Conservation (phyloP, 139 green algal genomes). For the Asterochloris sp. region DNA sequence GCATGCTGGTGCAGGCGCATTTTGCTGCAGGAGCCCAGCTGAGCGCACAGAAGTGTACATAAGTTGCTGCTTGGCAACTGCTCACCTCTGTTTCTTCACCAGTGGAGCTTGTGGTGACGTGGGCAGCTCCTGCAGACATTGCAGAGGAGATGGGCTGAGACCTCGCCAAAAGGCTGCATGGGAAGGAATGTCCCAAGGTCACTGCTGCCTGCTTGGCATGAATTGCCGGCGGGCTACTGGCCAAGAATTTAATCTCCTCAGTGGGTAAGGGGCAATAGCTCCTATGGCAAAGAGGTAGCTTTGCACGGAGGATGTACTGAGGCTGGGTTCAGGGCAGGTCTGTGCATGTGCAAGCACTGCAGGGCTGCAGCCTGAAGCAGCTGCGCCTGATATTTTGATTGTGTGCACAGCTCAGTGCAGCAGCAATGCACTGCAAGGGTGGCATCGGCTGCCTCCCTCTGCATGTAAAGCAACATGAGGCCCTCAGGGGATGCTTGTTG, state of each 20-base stretch:
- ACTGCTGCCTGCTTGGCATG: slow-evolving; percentile 8
- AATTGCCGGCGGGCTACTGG: slow-evolving; percentile 5
- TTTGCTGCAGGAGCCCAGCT: background rate
- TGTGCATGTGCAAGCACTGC: too few species aligned
- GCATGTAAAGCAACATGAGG: too few species aligned
- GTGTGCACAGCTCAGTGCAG: too few species aligned
- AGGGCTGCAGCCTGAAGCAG: too few species aligned
- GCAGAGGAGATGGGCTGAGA: background rate
- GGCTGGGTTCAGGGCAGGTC: background rate
- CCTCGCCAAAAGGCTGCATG: background rate
- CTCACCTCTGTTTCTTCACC: background rate
- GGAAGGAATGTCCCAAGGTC: background rate
- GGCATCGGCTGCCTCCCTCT: too few species aligned
- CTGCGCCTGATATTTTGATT: too few species aligned
- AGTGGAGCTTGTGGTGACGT: too few species aligned
- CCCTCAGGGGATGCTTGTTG: too few species aligned
- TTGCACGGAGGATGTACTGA: slow-evolving; percentile 38
- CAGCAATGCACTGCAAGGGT: too few species aligned
- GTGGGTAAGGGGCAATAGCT: slow-evolving; percentile 28
- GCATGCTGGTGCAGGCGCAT: background rate
- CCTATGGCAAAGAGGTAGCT: slow-evolving; percentile 9
- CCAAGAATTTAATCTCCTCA: slow-evolving; percentile 15
- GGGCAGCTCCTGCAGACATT: background rate
- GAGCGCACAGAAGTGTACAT: background rate
- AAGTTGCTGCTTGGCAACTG: background rate